Conservation (phyloP, 495 filamentous ascomycete species). For the Talaromyces wortmannii region DNA sequence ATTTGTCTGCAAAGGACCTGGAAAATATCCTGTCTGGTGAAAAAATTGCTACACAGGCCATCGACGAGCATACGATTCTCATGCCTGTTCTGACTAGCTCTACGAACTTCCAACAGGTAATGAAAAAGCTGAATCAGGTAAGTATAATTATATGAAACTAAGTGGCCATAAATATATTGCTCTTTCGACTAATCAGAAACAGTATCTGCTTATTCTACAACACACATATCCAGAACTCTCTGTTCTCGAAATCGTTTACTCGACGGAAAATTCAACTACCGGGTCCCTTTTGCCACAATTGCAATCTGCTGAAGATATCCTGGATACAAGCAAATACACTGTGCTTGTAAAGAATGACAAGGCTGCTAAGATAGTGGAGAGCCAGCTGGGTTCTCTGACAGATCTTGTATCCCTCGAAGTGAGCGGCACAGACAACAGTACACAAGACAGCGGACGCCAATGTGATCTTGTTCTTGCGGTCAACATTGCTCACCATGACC, state of each 20-base stretch:
- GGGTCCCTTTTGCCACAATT: not conserved
- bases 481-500: not conserved
- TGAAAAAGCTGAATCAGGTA: constrained; percentile 1
- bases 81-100: not conserved
- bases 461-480: not conserved
- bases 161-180: no score
- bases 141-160: not conserved
- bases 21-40: constrained; percentile 1
- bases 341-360: not conserved
- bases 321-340: not conserved
- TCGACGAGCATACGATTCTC: not conserved
- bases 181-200: not conserved
- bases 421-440: not conserved
- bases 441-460: not conserved
- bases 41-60: not conserved
- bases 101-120: not conserved
- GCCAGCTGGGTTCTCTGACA: not conserved
- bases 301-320: not conserved
- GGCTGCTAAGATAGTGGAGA: not conserved
- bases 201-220: constrained; percentile 3
- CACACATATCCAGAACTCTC: constrained; percentile 3
- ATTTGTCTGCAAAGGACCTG: not conserved
- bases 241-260: constrained; percentile 2
- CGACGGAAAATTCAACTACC: not conserved
- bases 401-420: not conserved